These are phyloP conservation scores for Claviceps quebecensis DNA, from an alignment of 2,329 filamentous ascomycete species.

Conservation along the genomic window DNA sequence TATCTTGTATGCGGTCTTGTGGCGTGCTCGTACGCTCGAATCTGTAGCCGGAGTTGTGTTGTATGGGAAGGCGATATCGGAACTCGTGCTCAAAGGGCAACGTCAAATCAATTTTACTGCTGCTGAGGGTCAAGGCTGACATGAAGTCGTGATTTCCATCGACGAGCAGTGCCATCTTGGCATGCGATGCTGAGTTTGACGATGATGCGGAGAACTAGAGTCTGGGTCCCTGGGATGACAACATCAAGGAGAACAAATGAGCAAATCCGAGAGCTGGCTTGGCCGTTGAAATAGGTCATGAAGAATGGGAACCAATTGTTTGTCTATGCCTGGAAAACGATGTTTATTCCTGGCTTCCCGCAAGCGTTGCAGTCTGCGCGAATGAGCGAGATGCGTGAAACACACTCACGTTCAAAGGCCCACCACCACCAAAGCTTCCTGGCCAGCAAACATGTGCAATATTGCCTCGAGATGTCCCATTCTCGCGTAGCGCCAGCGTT, in stretches of 20 bases:
- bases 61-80: neutral
- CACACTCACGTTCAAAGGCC: neutral
- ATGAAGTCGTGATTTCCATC: conserved; percentile 1
- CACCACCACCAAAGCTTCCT: neutral
- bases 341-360: neutral
- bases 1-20: neutral
- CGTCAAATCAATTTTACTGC: conserved; percentile 1
- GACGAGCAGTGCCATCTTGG: neutral
- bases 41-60: neutral
- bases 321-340: neutral
- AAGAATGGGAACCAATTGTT: neutral
- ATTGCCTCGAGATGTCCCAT: neutral
- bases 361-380: neutral
- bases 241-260: neutral
- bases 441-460: neutral
- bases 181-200: neutral
- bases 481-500: neutral
- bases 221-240: neutral
- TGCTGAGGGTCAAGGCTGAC: neutral
- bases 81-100: conserved; percentile 3
- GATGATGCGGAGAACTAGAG: neutral
- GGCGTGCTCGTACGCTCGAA: neutral
- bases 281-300: neutral
- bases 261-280: neutral
- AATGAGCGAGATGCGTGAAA: neutral